Evolutionary conservation across 2,329 filamentous ascomycete genomes (phyloP), one percentile per base, ranked within the genome.

Genomic region (Calonectria ilicicola): DNA sequence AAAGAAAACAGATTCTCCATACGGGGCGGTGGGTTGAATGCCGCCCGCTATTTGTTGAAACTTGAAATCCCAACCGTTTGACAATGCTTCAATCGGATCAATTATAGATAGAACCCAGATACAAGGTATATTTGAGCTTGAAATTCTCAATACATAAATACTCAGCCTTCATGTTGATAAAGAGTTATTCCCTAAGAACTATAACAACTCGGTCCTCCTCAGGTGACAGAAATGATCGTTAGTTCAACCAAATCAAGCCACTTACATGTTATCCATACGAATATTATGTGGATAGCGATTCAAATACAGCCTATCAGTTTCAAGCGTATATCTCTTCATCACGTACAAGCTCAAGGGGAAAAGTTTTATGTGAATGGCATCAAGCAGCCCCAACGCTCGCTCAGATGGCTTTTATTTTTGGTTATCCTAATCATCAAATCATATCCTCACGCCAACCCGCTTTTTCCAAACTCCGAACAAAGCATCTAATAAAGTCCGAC

Each of bases 401-500:
- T 21, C 15, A n/a, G 32, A 26, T 40, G 14, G 21, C 19, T 60
- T 40, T 17, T 27, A 60, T 60, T 60, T 60, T 60, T 5, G 5
- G 21, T 40, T 60, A 26, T 38, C 53, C 35, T 60, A 60, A 19
- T 60, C 32, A 23, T 58, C 53, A 60, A 60, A 60, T 60, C 53
- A 60, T 60, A 5, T 19, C 53, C 53, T 40, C 53, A 17, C 53
- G 53, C 53, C 53, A 17, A 12, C 40, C 53, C 53, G 40, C 53
- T 21, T 7, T 60, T 10, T 40, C 53, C 53, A 60, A 60, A 60
- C 32, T 60, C 53, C 53, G 23, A 60, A 12, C n/a, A 60, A 60
- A 23, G 21, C 53, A 60, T 40, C 44, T 65, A 65, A 27, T 65
- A 65, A 38, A 65, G 44, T 38, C 62, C 62, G 17, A 65, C 44